phyloP scores from a whole-genome alignment of 768 basidiomycete species.

The Suillus discolor region DNA sequence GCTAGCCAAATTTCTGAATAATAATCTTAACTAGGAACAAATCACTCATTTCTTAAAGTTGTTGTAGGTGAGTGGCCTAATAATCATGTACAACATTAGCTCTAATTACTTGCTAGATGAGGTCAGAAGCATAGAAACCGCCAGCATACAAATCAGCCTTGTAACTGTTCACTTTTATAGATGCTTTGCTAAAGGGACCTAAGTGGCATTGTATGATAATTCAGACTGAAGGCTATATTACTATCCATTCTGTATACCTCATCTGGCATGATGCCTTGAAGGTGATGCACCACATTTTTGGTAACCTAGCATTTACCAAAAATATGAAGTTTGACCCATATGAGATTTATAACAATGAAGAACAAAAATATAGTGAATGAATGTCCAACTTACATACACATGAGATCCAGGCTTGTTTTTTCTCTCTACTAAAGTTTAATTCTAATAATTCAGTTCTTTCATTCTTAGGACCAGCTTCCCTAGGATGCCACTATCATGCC shows the following conservation, averaged over 20 bases:
- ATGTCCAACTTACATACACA: slow-evolving; percentile 21
- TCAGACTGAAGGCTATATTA: slow-evolving; percentile 10
- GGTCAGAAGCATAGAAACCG: slow-evolving; percentile 1
- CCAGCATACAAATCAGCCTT: slow-evolving; percentile 23
- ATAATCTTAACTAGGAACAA: slow-evolving; percentile 23
- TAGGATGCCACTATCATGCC: slow-evolving; percentile 31
- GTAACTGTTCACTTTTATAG: slow-evolving; percentile 19
- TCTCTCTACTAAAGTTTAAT: background rate
- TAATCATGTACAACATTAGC: too few species aligned
- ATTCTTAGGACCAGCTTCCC: slow-evolving; percentile 20
- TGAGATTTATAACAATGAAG: slow-evolving; percentile 1
- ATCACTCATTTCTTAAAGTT: slow-evolving; percentile 32
- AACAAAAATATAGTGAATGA: slow-evolving; percentile 24
- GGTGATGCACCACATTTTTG: slow-evolving; percentile 23
- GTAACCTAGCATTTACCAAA: slow-evolving; percentile 24
- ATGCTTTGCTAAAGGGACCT: slow-evolving; percentile 21
- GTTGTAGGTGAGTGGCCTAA: slow-evolving; percentile 18
- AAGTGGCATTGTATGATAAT: slow-evolving; percentile 21
- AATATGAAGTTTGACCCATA: slow-evolving; percentile 26
- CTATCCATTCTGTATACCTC: slow-evolving; percentile 19
- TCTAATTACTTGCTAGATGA: background rate
- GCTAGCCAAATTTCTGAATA: slow-evolving; percentile 27
- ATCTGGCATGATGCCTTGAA: slow-evolving; percentile 29
- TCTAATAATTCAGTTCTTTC: background rate
- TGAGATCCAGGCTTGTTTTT: slow-evolving; percentile 24